Conservation (phyloP, 2,329 filamentous ascomycete genomes). For the Calonectria pseudoturangicola region DNA sequence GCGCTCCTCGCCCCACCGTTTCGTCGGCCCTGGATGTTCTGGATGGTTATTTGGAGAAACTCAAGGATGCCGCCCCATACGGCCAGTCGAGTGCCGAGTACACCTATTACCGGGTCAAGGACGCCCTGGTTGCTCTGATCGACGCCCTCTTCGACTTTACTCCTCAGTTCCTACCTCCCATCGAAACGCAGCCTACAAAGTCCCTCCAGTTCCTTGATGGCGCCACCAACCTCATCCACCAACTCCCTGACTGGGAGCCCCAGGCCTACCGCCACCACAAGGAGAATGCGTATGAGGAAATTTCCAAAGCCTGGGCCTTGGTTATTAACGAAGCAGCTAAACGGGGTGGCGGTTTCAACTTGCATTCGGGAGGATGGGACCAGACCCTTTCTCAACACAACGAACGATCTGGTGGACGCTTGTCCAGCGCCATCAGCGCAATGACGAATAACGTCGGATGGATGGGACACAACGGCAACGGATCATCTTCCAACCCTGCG, state of each 20-base stretch:
- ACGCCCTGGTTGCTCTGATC: slow-evolving; percentile 85
- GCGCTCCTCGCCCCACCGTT: slow-evolving; percentile 91
- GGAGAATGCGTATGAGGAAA: slow-evolving; percentile 96
- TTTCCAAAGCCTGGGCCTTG: slow-evolving; percentile 92
- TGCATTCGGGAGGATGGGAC: slow-evolving; percentile 95
- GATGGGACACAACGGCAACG: slow-evolving; percentile 73
- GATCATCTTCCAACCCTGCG: slow-evolving; percentile 50
- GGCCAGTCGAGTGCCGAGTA: slow-evolving; percentile 92
- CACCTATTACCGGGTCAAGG: slow-evolving; percentile 93
- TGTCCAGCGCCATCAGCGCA: slow-evolving; percentile 86
- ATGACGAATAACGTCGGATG: slow-evolving; percentile 85
- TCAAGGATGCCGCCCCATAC: slow-evolving; percentile 89
- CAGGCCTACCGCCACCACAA: slow-evolving; percentile 94
- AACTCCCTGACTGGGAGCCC: slow-evolving; percentile 92
- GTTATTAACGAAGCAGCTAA: slow-evolving; percentile 95
- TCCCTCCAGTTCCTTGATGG: slow-evolving; percentile 93
- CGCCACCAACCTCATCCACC: slow-evolving; percentile 92
- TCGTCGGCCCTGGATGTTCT: slow-evolving; percentile 87
- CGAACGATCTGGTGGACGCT: slow-evolving; percentile 86
- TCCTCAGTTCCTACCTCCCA: slow-evolving; percentile 94
- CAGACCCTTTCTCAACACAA: slow-evolving; percentile 91
- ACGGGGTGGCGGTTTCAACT: slow-evolving; percentile 89
- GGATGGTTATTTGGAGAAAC: slow-evolving; percentile 84
- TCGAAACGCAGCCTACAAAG: slow-evolving; percentile 87
- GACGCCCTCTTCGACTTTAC: slow-evolving; percentile 96